Evolutionary conservation across 257 asterid species (phyloP), one percentile per base, ranked within the genome.

Genomic region (Echites panduratus): DNA sequence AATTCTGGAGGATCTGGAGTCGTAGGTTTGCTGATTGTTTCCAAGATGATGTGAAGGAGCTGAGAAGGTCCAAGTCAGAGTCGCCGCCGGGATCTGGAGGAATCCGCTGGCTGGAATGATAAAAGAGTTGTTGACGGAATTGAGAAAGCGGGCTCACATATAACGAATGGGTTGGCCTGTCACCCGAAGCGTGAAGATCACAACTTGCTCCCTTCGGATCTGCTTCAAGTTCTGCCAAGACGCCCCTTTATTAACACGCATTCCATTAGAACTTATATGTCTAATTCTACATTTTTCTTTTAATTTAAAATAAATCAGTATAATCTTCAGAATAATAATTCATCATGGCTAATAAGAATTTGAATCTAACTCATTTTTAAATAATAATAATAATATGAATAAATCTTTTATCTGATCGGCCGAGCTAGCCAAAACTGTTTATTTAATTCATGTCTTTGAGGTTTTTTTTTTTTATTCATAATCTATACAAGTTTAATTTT

Each of bases 31-130:
- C 19, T 64, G 16, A 40, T 38, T 10, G 69, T 22, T 20, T 38
- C 49, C 19, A 38, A 3, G 38, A 32, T 17, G 26, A 35, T 32
- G 7, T 44, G 16, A 62, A 44, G 20, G 69, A 64, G 22, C 69
- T 19, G 0, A 64, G 20, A 49, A 38, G 0, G 69, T 17, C 68
- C 9, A 19, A 49, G 29, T 38, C 48, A 43, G 4, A 20, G 68
- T 35, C 68, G 47, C 13, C 68, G 68, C 14, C 69, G 16, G 9
- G 69, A 64, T 64, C 29, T 4, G 69, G 69, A 38, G 49, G 49
- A 64, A 64, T 35, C 69, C 69, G 69, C 27, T 17, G 49, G 26
- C 69, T 16, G 17, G 7, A 38, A 13, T 64, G 49, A 64, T 16
- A 3, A 49, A 52, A 20, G 48, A 38, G 20, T 38, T 38, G 41